Base-by-base conservation (phyloP, 2,329 filamentous ascomycete species). In the Alternaria atra region DNA sequence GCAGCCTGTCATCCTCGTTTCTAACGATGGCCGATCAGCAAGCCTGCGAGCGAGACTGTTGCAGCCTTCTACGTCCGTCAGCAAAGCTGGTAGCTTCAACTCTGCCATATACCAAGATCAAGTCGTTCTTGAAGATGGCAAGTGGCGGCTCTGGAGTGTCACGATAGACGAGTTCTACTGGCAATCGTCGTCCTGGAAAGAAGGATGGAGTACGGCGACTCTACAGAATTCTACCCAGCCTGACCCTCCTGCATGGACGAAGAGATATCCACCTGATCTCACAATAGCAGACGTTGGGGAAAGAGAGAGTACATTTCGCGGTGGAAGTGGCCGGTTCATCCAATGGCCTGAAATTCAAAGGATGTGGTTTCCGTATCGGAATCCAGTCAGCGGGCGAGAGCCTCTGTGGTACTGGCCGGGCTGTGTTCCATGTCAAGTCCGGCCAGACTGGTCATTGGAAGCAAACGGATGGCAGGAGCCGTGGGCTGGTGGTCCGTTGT, bases 131-230 rank as follows among this genome's bases (percentile, higher is more conserved):
- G 68, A 71, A 32, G 57, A 72, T 32, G 65, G 69, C 0, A 68
- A 65, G 42, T 74, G 69, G 69, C 59, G 67, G 7, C 55, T 73
- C 17, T 73, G 69, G 72, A 72, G 66, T 58, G 63, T 72, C 13
- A 72, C 69, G 0, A 72, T 73, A 27, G 71, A 74, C 37, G 70
- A 72, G 44, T 71, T 72, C 47, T 74, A 74, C 58, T 73, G 71
- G 69, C 58, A 65, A 37, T 72, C 66, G 5, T 47, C 65, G 30
- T 63, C 63, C 8, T 72, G 72, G 72, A 59, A 62, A 58, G 62
- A 64, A 12, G 71, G 70, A 9, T 73, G 70, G 67, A 58, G 67
- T 5, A 67, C 61, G n/a, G 67, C 65, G 6, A 63, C 62, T 20
- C 65, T 59, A 13, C 54, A 64, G 3, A 71, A 72, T 47, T 17